Evolutionary conservation across 2,329 filamentous ascomycete genomes (phyloP), one percentile per base, ranked within the genome.

Genomic region (Colletotrichum cuscutae): DNA sequence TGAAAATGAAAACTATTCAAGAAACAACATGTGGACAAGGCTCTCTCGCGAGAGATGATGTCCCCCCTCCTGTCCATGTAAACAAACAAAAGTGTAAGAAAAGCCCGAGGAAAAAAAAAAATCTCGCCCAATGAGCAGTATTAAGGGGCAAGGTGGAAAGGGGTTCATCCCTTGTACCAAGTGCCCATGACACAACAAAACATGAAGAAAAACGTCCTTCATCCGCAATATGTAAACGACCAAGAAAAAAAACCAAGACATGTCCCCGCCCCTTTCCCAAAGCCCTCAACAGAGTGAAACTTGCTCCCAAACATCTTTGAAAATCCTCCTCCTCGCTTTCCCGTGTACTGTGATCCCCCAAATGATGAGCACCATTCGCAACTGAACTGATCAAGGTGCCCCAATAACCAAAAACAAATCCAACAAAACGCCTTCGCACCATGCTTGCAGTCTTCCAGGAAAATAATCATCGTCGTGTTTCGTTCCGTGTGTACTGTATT

Each of bases 41-140:
- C 57, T 28, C 67, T 71, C 69, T 72, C 30, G 58, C 65, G 65
- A 63, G 58, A 68, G 69, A 63, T 32, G 30, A n/a, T 37, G 49
- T 26, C n/a, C 46, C 32, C 68, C 42, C 8, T 22, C 42, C 42
- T 59, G 22, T 67, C 56, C 65, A 53, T 70, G 24, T 30, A 42
- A 42, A 64, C 9, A 15, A 54, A 9, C 22, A 54, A 6, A 28
- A 28, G 11, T 22, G 11, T 7, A 22, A 15, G 1, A 15, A 57
- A 19, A 24, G 35, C 37, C 26, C 6, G 28, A 52, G 42, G 37
- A 46, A 9, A 46, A 46, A 7, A n/a, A 46, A 46, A n/a, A 1
- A 1, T 42, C 37, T 42, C 15, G 19, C 42, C 42, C 42, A n/a
- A 49, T 19, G 19, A 49, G 7, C 6, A 19, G 0, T 4, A 49